Base-by-base conservation (phyloP, 805 yeast genomes). In the Suhomyces canberraensis region DNA sequence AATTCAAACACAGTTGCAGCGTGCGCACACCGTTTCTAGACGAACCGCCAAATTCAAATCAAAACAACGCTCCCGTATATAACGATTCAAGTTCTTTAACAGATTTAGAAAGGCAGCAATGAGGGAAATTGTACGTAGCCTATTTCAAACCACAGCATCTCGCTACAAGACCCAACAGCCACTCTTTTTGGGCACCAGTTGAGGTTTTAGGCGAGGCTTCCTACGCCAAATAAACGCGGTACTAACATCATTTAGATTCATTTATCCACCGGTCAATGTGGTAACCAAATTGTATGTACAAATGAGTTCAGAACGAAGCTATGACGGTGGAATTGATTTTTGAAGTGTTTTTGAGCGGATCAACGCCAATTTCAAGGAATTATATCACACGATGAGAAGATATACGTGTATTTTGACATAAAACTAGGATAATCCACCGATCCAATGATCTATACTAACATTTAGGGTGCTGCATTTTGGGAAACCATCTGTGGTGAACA, bases 241-340 rank as follows among this genome's bases (percentile, higher is more conserved):
- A 44, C 48, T 44, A 44, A 44, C 48, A n/a, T 13, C 32, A 25
- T 44, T 29, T 64, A 82, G 93, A 87, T 90, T 66, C 97, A 90
- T 69, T 78, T 90, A 66, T 90, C 97, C 41, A 84, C 96, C 40
- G 98, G 98, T 67, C 98, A 90, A 74, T 89, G 97, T 79, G 96
- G 97, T 80, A 90, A 90, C 78, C 98, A 90, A 72, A 88, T 90
- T 52, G 87, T 78, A 70, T 54, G 82, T 76, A 51, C 41, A 22
- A 16, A 18, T 9, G 8, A 20, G 22, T 9, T 20, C 22, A 20
- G 22, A 7, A 20, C 8, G 9, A 20, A 13, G 14, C n/a, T n/a
- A n/a, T n/a, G n/a, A n/a, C n/a, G n/a, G n/a, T n/a, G n/a, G n/a
- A n/a, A n/a, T n/a, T n/a, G n/a, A n/a, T n/a, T n/a, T n/a, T n/a